Evolutionary conservation across 495 filamentous ascomycete genomes (phyloP).

Genomic region (Trichoderma reesei): DNA sequence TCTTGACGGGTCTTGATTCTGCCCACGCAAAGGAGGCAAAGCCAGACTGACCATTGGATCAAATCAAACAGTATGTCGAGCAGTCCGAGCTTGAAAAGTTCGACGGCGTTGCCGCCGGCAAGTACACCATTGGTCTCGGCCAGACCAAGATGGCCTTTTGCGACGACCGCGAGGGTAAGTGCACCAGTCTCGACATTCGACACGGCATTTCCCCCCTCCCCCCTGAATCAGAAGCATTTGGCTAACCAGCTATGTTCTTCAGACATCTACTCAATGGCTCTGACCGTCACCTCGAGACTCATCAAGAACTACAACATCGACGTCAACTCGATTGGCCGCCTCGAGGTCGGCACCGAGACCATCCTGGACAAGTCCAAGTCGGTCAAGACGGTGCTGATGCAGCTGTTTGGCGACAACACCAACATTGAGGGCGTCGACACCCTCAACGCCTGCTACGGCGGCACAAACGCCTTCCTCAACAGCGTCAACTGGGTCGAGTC

Average conservation of each 20-base stretch:
- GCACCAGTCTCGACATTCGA: too few species aligned
- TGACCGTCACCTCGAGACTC: conserved; percentile 82
- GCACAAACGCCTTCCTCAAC: conserved; percentile 97
- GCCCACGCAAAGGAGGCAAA: not conserved
- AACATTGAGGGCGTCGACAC: conserved; percentile 96
- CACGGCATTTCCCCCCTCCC: not conserved
- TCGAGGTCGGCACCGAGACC: conserved; percentile 98
- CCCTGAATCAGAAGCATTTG: not conserved
- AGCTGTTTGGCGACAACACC: conserved; percentile 78
- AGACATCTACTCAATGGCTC: conserved; percentile 97
- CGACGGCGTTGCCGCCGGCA: conserved; percentile 87
- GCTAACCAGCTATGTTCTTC: not conserved
- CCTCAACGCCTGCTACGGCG: conserved; percentile 96
- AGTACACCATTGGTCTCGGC: conserved; percentile 98
- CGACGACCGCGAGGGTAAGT: conserved; percentile 92
- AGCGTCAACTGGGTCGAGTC: conserved; percentile 96
- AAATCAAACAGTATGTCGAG: conserved; percentile 76
- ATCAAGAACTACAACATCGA: conserved; percentile 92
- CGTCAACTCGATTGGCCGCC: conserved; percentile 75
- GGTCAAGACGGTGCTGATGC: conserved; percentile 99
- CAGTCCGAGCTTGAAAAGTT: conserved; percentile 94
- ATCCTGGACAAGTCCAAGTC: conserved; percentile 99
- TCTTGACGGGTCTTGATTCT: too few species aligned
- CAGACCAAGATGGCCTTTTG: conserved; percentile 99
- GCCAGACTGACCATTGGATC: conserved; percentile 20